phyloP scores from a whole-genome alignment of 169 alveolate genomes.

The Plasmodium inui region DNA sequence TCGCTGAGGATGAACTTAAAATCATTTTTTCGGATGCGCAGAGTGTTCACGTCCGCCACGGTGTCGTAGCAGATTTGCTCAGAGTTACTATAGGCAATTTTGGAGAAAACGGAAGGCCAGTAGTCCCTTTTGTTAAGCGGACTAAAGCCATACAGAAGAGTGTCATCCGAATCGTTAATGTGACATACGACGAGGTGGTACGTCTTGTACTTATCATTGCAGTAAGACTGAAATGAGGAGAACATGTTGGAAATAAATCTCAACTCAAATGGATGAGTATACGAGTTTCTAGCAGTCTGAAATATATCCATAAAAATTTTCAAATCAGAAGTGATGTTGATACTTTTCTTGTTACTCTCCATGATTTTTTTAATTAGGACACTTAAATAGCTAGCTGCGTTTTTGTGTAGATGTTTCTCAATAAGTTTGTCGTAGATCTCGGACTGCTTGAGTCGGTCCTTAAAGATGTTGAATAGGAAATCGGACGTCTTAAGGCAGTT shows the following conservation, averaged over 20 bases:
- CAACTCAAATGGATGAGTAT: constrained; percentile 51
- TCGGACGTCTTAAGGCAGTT: constrained; percentile 61
- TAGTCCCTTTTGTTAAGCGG: constrained; percentile 50
- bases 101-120: constrained; percentile 42
- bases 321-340: constrained; percentile 7
- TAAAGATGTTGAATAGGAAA: constrained; percentile 38
- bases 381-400: constrained; percentile 69
- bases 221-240: constrained; percentile 54
- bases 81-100: constrained; percentile 25
- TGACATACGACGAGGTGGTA: constrained; percentile 56
- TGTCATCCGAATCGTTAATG: constrained; percentile 46
- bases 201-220: constrained; percentile 59
- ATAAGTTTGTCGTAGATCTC: constrained; percentile 57
- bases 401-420: constrained; percentile 58
- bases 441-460: constrained; percentile 54
- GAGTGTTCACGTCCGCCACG: constrained; percentile 40
- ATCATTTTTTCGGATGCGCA: constrained; percentile 22
- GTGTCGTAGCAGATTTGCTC: constrained; percentile 50
- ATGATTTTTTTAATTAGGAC: constrained; percentile 49
- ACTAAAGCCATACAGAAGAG: constrained; percentile 47
- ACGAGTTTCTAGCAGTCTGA: constrained; percentile 40
- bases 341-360: constrained; percentile 60
- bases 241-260: constrained; percentile 31
- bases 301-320: constrained; percentile 36
- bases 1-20: constrained; percentile 36